Base-by-base conservation (phyloP, 2,329 filamentous ascomycete genomes). In the Blumeria hordei region DNA sequence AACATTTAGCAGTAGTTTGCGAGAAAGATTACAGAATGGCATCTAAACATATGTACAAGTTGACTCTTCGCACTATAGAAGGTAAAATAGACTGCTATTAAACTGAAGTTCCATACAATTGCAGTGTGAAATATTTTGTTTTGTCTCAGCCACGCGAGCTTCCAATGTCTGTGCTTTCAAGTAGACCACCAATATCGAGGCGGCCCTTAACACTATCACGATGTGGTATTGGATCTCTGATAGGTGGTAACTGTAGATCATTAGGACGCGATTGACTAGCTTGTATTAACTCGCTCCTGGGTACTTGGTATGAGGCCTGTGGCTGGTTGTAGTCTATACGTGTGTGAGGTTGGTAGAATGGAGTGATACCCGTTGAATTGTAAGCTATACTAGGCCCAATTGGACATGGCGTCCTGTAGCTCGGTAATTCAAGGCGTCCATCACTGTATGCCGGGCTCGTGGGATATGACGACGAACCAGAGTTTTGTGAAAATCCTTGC, bases 121-220 rank as follows among this genome's bases (percentile, higher is more conserved):
- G 21, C 21, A 4, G 21, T 28, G 21, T 28, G 2, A 28, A 28
- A 28, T 28, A 2, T 2, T 28, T 4, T 28, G 21, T 2, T 28
- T 28, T 28, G 21, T 21, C 28, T 39, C 16, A 41, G 21, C 50
- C 50, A 18, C 50, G 34, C 8, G 50, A 18, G n/a, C 35, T 10
- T 39, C 35, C 50, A 11, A 16, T 21, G 11, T 39, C 28, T 53
- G 64, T 69, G 60, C 73, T 73, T 59, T 78, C 78, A 62, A 83
- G 76, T 62, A 78, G 69, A 1, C 77, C 77, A 10, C 72, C 75
- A 58, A 81, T 81, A 60, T 78, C 76, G 52, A 81, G 73, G 14
- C 78, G 72, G 39, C 70, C 66, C 16, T 70, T 67, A 33, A 75
- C 71, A 55, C 77, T 75, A 56, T 75, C 73, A 45, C 60, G 59